Percentiles rank a stretch among this genome's conserved stretches.
Evolutionary conservation across 2,329 filamentous ascomycete genomes (phyloP).

Genomic region (Cladosporium phlei): DNA sequence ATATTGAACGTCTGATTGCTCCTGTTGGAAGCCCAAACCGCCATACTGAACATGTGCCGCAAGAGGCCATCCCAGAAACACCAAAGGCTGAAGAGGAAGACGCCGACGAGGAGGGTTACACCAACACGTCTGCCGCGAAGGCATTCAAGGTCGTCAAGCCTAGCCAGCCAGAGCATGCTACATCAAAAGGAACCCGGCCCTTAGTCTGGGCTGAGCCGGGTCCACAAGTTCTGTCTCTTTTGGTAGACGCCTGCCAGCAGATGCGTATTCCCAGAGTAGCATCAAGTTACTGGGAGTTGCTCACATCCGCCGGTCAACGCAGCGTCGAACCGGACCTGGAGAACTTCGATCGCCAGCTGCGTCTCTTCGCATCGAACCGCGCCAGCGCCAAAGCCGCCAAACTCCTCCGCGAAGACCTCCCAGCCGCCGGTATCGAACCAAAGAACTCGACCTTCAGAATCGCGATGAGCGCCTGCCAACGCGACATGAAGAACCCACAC

Average conservation of each 20-base stretch:
- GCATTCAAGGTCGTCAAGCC: slow-evolving; percentile 24
- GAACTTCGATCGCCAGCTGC: slow-evolving; percentile 66
- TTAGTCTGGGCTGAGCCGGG: slow-evolving; percentile 43
- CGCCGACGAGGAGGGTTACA: slow-evolving; percentile 19
- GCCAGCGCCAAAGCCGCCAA: slow-evolving; percentile 59
- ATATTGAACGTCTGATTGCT: slow-evolving; percentile 56
- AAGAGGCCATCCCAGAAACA: neutral
- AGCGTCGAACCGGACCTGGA: slow-evolving; percentile 65
- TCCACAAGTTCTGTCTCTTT: slow-evolving; percentile 61
- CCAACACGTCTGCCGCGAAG: slow-evolving; percentile 27
- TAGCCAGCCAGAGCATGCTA: slow-evolving; percentile 14
- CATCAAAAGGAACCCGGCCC: slow-evolving; percentile 11
- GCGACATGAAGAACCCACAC: slow-evolving; percentile 71
- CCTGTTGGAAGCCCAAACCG: slow-evolving; percentile 30
- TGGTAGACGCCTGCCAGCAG: slow-evolving; percentile 61
- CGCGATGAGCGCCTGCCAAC: slow-evolving; percentile 67
- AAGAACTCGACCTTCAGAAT: slow-evolving; percentile 58
- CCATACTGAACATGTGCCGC: slow-evolving; percentile 26
- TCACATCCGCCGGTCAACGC: slow-evolving; percentile 56
- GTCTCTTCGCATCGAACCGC: slow-evolving; percentile 60
- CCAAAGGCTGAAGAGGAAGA: slow-evolving; percentile 13
- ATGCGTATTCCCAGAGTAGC: slow-evolving; percentile 59
- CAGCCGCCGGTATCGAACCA: slow-evolving; percentile 29
- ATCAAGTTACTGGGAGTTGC: slow-evolving; percentile 70
- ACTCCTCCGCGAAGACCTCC: slow-evolving; percentile 46